Percentiles rank a stretch among this genome's conserved stretches.
Conservation (phyloP, 2,329 filamentous ascomycete species). For the Penicillium paneum region DNA sequence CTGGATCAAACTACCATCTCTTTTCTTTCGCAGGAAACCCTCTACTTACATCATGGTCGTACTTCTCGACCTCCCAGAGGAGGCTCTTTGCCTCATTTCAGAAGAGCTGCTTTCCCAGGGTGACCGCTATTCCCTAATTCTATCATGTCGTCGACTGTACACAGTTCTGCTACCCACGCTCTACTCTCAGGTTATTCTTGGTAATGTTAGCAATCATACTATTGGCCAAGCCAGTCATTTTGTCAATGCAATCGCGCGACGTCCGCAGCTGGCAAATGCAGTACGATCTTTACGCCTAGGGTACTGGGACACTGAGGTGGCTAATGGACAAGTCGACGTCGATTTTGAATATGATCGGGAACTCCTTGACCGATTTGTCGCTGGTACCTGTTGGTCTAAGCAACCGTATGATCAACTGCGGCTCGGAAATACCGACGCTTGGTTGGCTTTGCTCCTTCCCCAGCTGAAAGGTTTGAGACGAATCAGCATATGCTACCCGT, state of each 20-base stretch:
- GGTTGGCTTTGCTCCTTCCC: background rate
- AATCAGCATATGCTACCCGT: background rate
- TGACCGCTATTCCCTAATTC: background rate
- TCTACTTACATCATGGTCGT: background rate
- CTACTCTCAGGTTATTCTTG: background rate
- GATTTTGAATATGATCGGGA: background rate
- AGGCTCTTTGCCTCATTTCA: background rate
- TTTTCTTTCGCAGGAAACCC: background rate
- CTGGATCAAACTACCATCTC: background rate
- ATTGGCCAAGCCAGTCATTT: background rate
- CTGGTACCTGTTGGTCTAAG: background rate
- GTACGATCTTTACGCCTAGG: background rate
- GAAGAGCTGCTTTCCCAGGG: background rate
- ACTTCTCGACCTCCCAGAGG: background rate
- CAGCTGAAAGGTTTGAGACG: background rate
- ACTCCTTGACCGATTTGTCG: background rate
- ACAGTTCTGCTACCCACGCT: background rate
- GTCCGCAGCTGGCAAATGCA: background rate
- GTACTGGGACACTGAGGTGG: background rate
- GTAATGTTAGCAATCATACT: background rate
- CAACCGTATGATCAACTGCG: background rate
- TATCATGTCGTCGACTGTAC: background rate
- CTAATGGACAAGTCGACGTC: background rate
- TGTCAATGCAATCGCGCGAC: background rate
- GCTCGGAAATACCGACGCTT: slow-evolving; percentile 1